Base-by-base conservation (phyloP, 192 early-diverging fungal genomes). In the Linderina pennispora region DNA sequence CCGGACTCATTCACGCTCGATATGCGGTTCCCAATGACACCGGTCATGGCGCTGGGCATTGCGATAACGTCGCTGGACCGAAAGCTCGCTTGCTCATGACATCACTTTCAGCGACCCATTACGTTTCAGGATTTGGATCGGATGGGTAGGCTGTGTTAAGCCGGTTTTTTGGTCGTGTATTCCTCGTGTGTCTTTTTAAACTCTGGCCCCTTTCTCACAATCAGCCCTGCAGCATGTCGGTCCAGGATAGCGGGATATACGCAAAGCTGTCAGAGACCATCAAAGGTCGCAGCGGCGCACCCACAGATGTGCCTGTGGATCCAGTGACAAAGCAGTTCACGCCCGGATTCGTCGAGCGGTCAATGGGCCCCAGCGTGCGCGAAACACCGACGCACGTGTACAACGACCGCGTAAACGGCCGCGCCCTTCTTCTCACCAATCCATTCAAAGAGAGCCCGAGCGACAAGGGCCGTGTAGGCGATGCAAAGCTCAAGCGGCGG, bases 41-140 rank as follows among this genome's bases (percentile, higher is more conserved):
- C 86, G 7, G 48, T 97, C 33, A 86, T 89, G 59, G 94, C 90
- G 0, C 87, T 98, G 60, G 86, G 84, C 2, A 88, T 97, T 39
- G 94, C 89, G 2, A 55, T 97, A 8, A 90, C 90, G 2, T 86
- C 85, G 47, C 88, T 97, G 48, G 91, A 95, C 53, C 84, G 83
- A 23, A 96, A 94, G 60, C 61, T 97, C 8, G 89, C 86, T 5
- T 97, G 91, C n/a, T n/a, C n/a, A n/a, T n/a, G n/a, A n/a, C n/a
- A n/a, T n/a, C n/a, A n/a, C n/a, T n/a, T n/a, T n/a, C n/a, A n/a
- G n/a, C n/a, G n/a, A n/a, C n/a, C n/a, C n/a, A n/a, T n/a, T n/a
- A n/a, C n/a, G n/a, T n/a, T n/a, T n/a, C n/a, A n/a, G n/a, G n/a
- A n/a, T n/a, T n/a, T n/a, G n/a, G n/a, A n/a, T n/a, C n/a, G n/a